Conservation (phyloP, 2,329 filamentous ascomycete genomes). For the Paecilomyces variotii region DNA sequence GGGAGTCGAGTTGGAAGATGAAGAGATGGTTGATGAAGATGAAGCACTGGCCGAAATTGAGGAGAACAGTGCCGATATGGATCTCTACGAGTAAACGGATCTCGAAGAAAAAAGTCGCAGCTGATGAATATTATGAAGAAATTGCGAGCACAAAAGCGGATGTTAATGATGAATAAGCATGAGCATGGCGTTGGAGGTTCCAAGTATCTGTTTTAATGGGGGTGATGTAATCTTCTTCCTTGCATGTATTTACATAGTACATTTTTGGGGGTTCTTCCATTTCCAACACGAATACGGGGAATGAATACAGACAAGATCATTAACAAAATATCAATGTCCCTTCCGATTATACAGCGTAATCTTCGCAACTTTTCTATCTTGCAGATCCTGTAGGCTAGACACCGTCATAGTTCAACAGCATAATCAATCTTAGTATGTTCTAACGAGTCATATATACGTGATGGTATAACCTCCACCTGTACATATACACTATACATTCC, state of each 20-base stretch:
- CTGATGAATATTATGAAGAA: neutral
- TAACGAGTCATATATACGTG: too few species aligned
- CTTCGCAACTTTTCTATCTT: neutral
- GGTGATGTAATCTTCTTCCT: neutral
- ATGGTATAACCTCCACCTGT: too few species aligned
- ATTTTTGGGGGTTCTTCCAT: neutral
- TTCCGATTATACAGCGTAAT: neutral
- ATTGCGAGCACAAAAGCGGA: neutral
- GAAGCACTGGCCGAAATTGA: slow-evolving; percentile 67
- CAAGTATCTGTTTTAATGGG: neutral
- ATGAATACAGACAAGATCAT: neutral
- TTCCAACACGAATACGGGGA: neutral
- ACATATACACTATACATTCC: neutral
- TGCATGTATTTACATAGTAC: neutral
- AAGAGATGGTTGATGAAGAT: slow-evolving; percentile 67
- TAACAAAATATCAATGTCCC: neutral
- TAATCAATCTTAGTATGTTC: too few species aligned
- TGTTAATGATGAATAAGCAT: neutral
- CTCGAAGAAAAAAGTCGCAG: neutral
- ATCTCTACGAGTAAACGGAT: slow-evolving; percentile 52
- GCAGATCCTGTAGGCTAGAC: neutral
- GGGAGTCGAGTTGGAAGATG: slow-evolving; percentile 52
- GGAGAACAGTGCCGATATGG: slow-evolving; percentile 50
- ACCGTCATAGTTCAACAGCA: too few species aligned
- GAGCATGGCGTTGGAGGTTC: neutral